Conservation (phyloP, 805 yeast genomes). For the Ogataea zsoltii region DNA sequence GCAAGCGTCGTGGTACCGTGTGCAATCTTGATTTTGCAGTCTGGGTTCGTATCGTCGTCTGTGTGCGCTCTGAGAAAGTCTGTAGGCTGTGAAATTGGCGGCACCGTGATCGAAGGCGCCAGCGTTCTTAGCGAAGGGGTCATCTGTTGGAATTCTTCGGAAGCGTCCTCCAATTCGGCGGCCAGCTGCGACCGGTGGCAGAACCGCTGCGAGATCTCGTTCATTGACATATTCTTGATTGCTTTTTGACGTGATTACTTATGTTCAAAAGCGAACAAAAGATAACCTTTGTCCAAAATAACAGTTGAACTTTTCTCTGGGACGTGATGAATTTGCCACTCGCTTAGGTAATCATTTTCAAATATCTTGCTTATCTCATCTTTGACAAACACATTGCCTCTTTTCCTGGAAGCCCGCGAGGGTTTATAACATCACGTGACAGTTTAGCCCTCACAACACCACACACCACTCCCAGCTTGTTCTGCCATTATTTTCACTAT, state of each 20-base stretch:
- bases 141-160: constrained; percentile 16
- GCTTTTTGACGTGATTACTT: not conserved
- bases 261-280: not conserved
- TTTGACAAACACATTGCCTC: constrained; percentile 2
- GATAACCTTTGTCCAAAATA: not conserved
- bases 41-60: constrained; percentile 90
- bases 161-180: constrained; percentile 26
- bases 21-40: constrained; percentile 92
- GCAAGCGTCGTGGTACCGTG: constrained; percentile 99
- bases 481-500: constrained; percentile 2
- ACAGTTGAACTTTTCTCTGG: not conserved
- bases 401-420: too few relatives aligned
- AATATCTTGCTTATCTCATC: not conserved
- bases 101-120: constrained; percentile 68
- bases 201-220: constrained; percentile 31
- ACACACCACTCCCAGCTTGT: constrained; percentile 1
- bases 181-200: constrained; percentile 26
- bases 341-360: not conserved
- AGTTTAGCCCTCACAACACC: constrained; percentile 9
- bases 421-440: constrained; percentile 8
- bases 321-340: constrained; percentile 10
- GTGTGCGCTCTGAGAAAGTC: constrained; percentile 97
- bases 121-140: constrained; percentile 27
- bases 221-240: constrained; percentile 30
- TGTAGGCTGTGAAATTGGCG: constrained; percentile 86